A percentile compares a stretch with the other conserved stretches of the same genome.
Conservation (phyloP, 441 rosid genomes). For the Manihot esculenta region DNA sequence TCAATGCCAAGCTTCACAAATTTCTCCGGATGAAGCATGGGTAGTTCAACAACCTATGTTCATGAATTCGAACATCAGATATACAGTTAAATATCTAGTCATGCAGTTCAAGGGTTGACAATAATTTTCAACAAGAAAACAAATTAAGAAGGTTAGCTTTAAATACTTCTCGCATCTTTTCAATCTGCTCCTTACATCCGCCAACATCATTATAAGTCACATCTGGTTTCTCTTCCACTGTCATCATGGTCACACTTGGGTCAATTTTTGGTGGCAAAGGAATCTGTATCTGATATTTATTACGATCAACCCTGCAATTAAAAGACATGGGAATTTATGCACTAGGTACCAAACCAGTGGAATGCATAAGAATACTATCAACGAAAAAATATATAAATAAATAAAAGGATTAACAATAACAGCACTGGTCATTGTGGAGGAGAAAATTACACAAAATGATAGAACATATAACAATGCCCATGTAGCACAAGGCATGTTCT, state of each 20-base stretch:
- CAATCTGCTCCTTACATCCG: slow-evolving; percentile 98
- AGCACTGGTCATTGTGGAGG: neutral
- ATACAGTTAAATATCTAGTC: neutral
- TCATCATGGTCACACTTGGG: slow-evolving; percentile 99
- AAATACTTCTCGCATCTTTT: slow-evolving; percentile 91
- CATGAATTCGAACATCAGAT: neutral
- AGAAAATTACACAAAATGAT: neutral
- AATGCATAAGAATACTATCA: neutral
- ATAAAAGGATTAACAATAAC: neutral
- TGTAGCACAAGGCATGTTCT: neutral
- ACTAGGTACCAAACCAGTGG: neutral
- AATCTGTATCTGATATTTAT: slow-evolving; percentile 95
- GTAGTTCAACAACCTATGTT: slow-evolving; percentile 79
- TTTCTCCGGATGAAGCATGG: slow-evolving; percentile 95
- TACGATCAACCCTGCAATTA: slow-evolving; percentile 78
- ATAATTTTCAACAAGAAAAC: neutral
- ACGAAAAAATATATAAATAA: neutral
- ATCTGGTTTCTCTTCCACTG: slow-evolving; percentile 98
- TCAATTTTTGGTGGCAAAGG: slow-evolving; percentile 98
- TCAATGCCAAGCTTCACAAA: slow-evolving; percentile 94
- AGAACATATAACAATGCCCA: neutral
- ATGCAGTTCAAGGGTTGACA: neutral
- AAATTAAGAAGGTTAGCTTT: neutral
- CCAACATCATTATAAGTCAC: slow-evolving; percentile 98
- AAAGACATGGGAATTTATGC: neutral